Base-by-base conservation (phyloP, 1,139 yeast species). In the Pichia sorboxylosa region DNA sequence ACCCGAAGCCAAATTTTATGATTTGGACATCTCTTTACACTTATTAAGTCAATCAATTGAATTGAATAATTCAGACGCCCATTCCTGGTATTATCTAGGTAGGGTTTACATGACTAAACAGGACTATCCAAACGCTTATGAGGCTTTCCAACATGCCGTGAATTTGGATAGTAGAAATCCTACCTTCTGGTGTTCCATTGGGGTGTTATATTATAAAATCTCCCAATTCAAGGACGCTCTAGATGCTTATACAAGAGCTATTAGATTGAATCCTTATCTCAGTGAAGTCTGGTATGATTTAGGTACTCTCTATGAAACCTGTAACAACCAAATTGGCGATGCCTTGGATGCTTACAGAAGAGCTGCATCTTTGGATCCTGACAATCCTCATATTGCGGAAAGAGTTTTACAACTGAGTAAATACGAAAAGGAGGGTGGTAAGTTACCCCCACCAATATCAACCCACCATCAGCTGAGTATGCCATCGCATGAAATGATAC, bases 281-380 rank as follows among this genome's bases (percentile, higher is more conserved):
- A 77, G 92, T 40, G 98, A 90, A 57, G 98, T 90, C 19, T 90
- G 98, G 98, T 90, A 90, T 57, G 98, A 90, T 59, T 69, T 90
- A 52, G 98, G 98, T 37, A 90, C 97, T 2, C 64, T 90, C 32
- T 90, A 90, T 57, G 98, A 90, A 60, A 84, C 96, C 21, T 90
- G 98, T 59, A 90, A 87, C 59, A 87, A 87, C 58, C 98, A 90
- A 60, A 72, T 87, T 39, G 71, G 78, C 42, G 98, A 90, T 54
- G 98, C 98, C 2, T 64, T 90, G 44, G 97, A 90, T 58, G 98
- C 98, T 7, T 90, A 90, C 55, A 79, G 84, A 50, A 92, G 93
- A 45, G 98, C 98, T 6, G 94, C 93, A 34, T 74, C 94, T 38
- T 72, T 90, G 46, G 97, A 90, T 54, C 97, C 98, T 22, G 80